Percentiles rank a stretch among this genome's conserved stretches.
Evolutionary conservation across 257 asterid genomes (phyloP).

Genomic region (Ehretia macrophylla): DNA sequence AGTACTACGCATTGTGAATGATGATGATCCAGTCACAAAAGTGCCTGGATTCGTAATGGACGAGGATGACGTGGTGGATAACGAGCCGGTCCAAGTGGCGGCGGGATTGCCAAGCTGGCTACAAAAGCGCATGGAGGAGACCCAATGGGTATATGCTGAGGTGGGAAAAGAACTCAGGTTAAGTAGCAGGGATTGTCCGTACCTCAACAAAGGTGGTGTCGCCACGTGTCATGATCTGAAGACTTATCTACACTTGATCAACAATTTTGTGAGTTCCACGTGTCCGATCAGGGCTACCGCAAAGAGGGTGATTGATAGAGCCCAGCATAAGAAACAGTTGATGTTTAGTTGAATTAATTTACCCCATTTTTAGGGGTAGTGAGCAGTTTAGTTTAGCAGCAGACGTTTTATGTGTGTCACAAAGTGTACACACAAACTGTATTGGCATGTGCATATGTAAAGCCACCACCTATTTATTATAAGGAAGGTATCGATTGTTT

Average conservation of each 20-base stretch:
- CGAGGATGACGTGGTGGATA: constrained; percentile 3
- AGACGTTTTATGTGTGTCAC: no score
- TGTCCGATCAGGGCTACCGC: constrained; percentile 67
- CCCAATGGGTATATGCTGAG: constrained; percentile 84
- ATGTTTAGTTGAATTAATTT: constrained; percentile 9
- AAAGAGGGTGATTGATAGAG: constrained; percentile 32
- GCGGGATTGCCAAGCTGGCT: constrained; percentile 47
- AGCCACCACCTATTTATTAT: no score
- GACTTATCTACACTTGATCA: constrained; percentile 75
- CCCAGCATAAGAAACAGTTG: constrained; percentile 22
- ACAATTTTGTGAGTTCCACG: constrained; percentile 50
- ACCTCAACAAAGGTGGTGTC: constrained; percentile 38
- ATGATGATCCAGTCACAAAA: constrained; percentile 70
- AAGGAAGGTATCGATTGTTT: no score
- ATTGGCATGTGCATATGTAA: no score
- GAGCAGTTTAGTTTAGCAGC: no score
- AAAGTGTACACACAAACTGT: no score
- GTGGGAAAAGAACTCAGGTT: constrained; percentile 72
- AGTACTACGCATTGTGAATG: constrained; percentile 67
- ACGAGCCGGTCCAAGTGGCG: constrained; percentile 5
- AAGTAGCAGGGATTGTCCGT: constrained; percentile 58
- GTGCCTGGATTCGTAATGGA: constrained; percentile 80
- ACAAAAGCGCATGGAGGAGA: constrained; percentile 43
- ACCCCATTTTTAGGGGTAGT: no score
- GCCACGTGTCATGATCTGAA: constrained; percentile 78